These are phyloP conservation scores for Termitomyces sp. DNA, from an alignment of 768 basidiomycete genomes.

Conservation along the genomic window DNA sequence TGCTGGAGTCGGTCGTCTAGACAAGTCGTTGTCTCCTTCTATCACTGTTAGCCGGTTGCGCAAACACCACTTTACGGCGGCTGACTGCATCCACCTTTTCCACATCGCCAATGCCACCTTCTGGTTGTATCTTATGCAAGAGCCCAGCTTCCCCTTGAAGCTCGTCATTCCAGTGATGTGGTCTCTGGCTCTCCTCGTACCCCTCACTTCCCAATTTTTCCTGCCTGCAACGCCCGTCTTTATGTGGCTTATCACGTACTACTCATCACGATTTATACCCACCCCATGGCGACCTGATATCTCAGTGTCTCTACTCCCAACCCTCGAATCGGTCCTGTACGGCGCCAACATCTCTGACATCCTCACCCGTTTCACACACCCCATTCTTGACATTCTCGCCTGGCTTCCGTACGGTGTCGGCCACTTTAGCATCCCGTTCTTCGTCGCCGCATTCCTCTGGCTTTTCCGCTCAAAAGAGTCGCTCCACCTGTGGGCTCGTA, in stretches of 20 bases:
- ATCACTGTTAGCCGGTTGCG: slow-evolving; percentile 59
- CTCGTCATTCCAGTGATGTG: slow-evolving; percentile 74
- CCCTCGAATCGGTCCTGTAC: slow-evolving; percentile 91
- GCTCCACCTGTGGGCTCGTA: slow-evolving; percentile 78
- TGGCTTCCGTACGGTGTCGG: slow-evolving; percentile 97
- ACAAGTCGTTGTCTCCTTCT: slow-evolving; percentile 70
- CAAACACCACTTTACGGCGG: slow-evolving; percentile 47
- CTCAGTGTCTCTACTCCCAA: slow-evolving; percentile 89
- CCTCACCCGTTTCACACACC: slow-evolving; percentile 91
- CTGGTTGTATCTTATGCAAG: slow-evolving; percentile 70
- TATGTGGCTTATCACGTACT: slow-evolving; percentile 82
- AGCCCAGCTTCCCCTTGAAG: slow-evolving; percentile 67
- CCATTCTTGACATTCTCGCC: slow-evolving; percentile 85
- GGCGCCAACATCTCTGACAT: slow-evolving; percentile 98
- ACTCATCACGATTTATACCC: slow-evolving; percentile 84
- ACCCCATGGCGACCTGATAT: slow-evolving; percentile 70
- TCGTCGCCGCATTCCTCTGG: slow-evolving; percentile 84
- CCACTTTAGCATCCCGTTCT: slow-evolving; percentile 84
- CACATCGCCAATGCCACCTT: slow-evolving; percentile 58
- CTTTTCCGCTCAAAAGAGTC: slow-evolving; percentile 79
- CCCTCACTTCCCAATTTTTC: slow-evolving; percentile 88
- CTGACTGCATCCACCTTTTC: slow-evolving; percentile 61
- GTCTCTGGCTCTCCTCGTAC: slow-evolving; percentile 63
- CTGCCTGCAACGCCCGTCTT: slow-evolving; percentile 84
- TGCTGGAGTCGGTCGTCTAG: slow-evolving; percentile 61